Evolutionary conservation across 2,329 filamentous ascomycete species (phyloP).

Genomic region (Paecilomyces dactylethromorphus): DNA sequence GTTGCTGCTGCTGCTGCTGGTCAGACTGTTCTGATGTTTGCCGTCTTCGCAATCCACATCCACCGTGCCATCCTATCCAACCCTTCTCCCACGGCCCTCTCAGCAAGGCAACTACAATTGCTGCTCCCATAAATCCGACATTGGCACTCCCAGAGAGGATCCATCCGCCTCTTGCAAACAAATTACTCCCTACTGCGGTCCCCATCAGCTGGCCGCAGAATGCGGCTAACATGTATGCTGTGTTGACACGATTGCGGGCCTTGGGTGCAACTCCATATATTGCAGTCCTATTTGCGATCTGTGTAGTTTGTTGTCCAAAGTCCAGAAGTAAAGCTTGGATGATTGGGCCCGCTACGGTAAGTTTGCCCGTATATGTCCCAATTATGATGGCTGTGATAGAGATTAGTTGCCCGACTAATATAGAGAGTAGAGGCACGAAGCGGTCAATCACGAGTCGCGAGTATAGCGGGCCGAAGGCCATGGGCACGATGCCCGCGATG

Average conservation of each 20-base stretch:
- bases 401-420: conserved; percentile 55
- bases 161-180: conserved; percentile 54
- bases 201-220: conserved; percentile 73
- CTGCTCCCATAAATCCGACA: conserved; percentile 47
- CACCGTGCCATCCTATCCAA: conserved; percentile 57
- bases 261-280: conserved; percentile 67
- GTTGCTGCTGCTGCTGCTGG: not conserved
- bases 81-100: conserved; percentile 51
- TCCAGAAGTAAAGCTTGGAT: conserved; percentile 66
- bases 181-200: conserved; percentile 51
- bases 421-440: conserved; percentile 61
- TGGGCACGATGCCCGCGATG: conserved; percentile 65
- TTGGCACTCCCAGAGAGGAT: conserved; percentile 50
- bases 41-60: conserved; percentile 40
- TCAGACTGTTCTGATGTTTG: not conserved
- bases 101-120: conserved; percentile 40
- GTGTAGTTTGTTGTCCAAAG: conserved; percentile 64
- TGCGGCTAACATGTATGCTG: conserved; percentile 70
- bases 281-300: conserved; percentile 64
- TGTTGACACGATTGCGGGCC: conserved; percentile 70
- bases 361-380: conserved; percentile 62
- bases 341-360: conserved; percentile 63
- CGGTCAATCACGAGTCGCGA: conserved; percentile 64
- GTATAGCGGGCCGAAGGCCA: conserved; percentile 62
- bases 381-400: conserved; percentile 57